Conservation (phyloP, 2,329 filamentous ascomycete genomes). For the Rasamsonia emersonii region DNA sequence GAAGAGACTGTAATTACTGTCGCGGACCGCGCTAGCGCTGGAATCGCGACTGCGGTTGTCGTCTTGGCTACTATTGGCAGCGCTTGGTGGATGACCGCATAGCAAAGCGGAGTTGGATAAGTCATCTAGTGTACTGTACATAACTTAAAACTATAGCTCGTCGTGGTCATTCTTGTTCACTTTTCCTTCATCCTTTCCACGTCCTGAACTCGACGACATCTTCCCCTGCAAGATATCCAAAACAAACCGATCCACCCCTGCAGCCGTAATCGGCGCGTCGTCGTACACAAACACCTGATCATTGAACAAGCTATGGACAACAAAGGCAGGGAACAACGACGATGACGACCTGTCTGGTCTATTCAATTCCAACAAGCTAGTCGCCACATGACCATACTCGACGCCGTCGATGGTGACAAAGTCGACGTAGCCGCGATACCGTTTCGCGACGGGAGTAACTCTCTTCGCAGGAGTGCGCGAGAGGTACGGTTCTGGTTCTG, state of each 20-base stretch:
- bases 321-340: constrained; percentile 33
- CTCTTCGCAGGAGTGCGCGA: not conserved
- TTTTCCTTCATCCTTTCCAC: too few species aligned
- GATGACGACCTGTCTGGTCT: too few species aligned
- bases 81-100: constrained; percentile 16
- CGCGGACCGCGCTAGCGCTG: constrained; percentile 20
- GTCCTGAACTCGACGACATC: too few species aligned
- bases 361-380: too few species aligned
- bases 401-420: constrained; percentile 41
- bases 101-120: too few species aligned
- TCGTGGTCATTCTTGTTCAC: too few species aligned
- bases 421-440: constrained; percentile 40
- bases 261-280: too few species aligned
- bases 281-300: constrained; percentile 2
- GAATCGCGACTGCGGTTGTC: constrained; percentile 13
- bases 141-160: too few species aligned
- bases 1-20: constrained; percentile 22
- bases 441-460: constrained; percentile 36
- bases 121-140: too few species aligned
- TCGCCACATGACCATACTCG: constrained; percentile 40
- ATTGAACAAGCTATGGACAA: constrained; percentile 24
- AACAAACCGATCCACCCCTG: too few species aligned
- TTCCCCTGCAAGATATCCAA: too few species aligned
- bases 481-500: too few species aligned
- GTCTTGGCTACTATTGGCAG: constrained; percentile 13